Evolutionary conservation across 345 rosid genomes (phyloP), one percentile per base, ranked within the genome.

Genomic region (Raphanus sativus): DNA sequence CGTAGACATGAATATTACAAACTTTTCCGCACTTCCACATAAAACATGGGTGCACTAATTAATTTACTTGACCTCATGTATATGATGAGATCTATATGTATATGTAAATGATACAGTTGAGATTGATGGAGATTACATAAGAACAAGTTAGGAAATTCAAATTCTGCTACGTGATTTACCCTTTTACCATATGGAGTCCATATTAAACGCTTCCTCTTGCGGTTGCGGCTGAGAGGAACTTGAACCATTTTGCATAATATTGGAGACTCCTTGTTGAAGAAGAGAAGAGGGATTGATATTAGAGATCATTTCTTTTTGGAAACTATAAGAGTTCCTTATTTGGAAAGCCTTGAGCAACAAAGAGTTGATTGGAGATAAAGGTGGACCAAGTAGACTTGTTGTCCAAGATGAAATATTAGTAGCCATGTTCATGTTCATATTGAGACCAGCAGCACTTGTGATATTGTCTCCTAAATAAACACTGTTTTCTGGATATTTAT

Each of bases 301-400:
- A 54, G 62, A 55, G 32, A 62, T 73, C 59, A 82, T 66, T 56
- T 80, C 86, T 75, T 86, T 88, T 64, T 87, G 84, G 54, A 81
- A 86, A 77, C 84, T 86, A 75, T 85, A 83, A 54, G 81, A 60
- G 56, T 77, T 89, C 79, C 87, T 88, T 11, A 82, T 85, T 62
- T 95, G 99, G 75, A 92, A 80, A 70, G 97, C 98, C 86, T 89
- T 92, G 55, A 90, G 86, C 71, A 95, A 86, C 83, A 87, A 77
- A 58, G 98, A 88, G 86, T 92, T 92, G 89, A 89, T 82, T 48
- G 83, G 80, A 17, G 98, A 80, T 2, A 92, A 79, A 77, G 82
- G 67, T 2, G 97, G 85, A 79, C 75, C 77, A 36, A 92, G 82
- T 77, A 92, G 74, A 82, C 76, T 85, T 0, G 93, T 77, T 75